Percentiles rank a stretch among this genome's conserved stretches.
Evolutionary conservation across 2,329 filamentous ascomycete genomes (phyloP).

Genomic region (Neofusicoccum ribis): DNA sequence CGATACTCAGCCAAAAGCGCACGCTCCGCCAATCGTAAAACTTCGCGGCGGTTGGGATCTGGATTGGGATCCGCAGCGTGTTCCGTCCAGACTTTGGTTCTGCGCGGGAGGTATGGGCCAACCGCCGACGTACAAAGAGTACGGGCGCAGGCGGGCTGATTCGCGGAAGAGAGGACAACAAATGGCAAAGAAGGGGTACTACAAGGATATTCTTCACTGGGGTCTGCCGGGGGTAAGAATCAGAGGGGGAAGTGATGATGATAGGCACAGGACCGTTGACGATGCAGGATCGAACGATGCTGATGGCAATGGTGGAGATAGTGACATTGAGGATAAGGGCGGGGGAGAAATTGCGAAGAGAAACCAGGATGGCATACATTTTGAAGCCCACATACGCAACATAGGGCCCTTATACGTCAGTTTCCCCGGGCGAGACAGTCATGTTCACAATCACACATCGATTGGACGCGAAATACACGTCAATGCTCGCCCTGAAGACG

Average conservation of each 20-base stretch:
- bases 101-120: not conserved
- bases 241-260: not conserved
- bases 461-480: too few relatives aligned
- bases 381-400: too few relatives aligned
- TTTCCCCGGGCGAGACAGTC: too few relatives aligned
- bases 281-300: not conserved
- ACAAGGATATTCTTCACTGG: not conserved
- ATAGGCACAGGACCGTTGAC: not conserved
- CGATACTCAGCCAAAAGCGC: too few relatives aligned
- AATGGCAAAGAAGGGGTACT: not conserved
- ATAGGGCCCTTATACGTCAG: too few relatives aligned
- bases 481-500: too few relatives aligned
- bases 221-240: not conserved
- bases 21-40: too few relatives aligned
- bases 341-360: too few relatives aligned
- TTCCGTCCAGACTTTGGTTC: not conserved
- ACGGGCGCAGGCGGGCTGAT: not conserved
- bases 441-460: too few relatives aligned
- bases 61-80: not conserved
- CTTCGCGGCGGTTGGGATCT: too few relatives aligned
- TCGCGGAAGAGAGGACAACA: not conserved
- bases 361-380: too few relatives aligned
- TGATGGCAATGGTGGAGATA: not conserved
- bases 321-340: not conserved
- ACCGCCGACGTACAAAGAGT: not conserved